Percentiles rank a stretch among this genome's conserved stretches.
phyloP scores from a whole-genome alignment of 305 asterid genomes.

The Fraxinus xanthoxyloides region DNA sequence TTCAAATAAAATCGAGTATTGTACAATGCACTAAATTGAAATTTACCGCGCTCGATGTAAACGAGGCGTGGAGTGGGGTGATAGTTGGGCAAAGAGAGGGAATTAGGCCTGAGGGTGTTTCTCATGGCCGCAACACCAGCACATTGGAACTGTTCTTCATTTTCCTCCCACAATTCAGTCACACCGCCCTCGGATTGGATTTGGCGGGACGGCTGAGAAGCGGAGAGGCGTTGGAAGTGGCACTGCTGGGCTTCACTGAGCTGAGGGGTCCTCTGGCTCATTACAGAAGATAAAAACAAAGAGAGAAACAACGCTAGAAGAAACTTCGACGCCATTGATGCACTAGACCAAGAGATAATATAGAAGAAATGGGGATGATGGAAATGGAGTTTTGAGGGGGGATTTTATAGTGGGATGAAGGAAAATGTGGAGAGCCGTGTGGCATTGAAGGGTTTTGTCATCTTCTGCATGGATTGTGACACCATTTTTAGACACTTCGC shows the following conservation, averaged over 20 bases:
- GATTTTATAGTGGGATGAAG: slow-evolving; percentile 21
- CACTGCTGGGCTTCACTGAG: slow-evolving; percentile 55
- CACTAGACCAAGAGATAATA: background rate
- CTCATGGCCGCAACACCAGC: slow-evolving; percentile 59
- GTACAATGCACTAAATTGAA: background rate
- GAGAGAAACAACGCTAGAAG: slow-evolving; percentile 34
- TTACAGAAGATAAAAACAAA: slow-evolving; percentile 30
- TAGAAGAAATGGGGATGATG: background rate
- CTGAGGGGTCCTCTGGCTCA: slow-evolving; percentile 19
- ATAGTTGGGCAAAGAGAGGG: slow-evolving; percentile 60
- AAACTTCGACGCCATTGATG: slow-evolving; percentile 34
- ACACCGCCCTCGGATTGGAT: slow-evolving; percentile 59
- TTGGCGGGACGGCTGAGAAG: slow-evolving; percentile 38
- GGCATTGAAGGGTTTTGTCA: slow-evolving; percentile 18
- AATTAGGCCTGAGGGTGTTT: slow-evolving; percentile 38
- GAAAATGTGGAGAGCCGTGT: background rate
- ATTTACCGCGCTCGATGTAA: slow-evolving; percentile 50
- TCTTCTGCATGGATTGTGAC: slow-evolving; percentile 40
- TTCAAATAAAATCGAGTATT: background rate
- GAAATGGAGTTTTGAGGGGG: background rate
- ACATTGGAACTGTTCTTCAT: slow-evolving; percentile 58
- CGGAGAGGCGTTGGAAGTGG: slow-evolving; percentile 48
- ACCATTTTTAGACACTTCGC: slow-evolving; percentile 38
- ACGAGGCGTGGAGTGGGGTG: slow-evolving; percentile 67
- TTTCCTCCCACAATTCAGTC: slow-evolving; percentile 60